phyloP scores from a whole-genome alignment of 768 basidiomycete genomes.

The Mycena indigotica region DNA sequence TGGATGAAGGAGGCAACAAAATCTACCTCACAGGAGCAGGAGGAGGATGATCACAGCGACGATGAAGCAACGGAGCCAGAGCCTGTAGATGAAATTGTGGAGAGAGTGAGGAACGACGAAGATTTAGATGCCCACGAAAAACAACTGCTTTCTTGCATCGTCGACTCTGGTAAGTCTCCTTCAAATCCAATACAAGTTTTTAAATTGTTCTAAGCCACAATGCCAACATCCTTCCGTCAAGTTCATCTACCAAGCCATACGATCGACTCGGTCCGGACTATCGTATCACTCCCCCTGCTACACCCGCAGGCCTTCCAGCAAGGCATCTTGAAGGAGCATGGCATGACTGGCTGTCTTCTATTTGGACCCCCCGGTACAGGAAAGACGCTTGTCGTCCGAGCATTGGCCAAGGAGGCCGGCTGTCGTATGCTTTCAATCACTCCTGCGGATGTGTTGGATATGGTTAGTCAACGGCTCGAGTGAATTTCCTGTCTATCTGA shows the following conservation, averaged over 20 bases:
- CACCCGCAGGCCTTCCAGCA: slow-evolving; percentile 85
- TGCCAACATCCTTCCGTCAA: slow-evolving; percentile 83
- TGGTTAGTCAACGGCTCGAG: slow-evolving; percentile 55
- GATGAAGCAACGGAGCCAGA: slow-evolving; percentile 51
- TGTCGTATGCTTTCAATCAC: slow-evolving; percentile 90
- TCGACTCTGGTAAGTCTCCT: slow-evolving; percentile 64
- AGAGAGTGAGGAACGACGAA: slow-evolving; percentile 71
- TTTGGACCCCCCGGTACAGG: slow-evolving; percentile 93
- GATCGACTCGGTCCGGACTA: slow-evolving; percentile 88
- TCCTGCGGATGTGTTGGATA: slow-evolving; percentile 95
- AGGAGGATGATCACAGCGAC: slow-evolving; percentile 37
- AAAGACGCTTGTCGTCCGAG: slow-evolving; percentile 87
- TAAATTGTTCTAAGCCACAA: slow-evolving; percentile 48
- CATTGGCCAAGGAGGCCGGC: slow-evolving; percentile 90
- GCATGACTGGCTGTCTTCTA: slow-evolving; percentile 87
- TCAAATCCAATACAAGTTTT: slow-evolving; percentile 2
- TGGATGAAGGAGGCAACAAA: slow-evolving; percentile 60
- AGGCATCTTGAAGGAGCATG: slow-evolving; percentile 88
- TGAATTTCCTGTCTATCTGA: slow-evolving; percentile 1
- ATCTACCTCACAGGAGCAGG: slow-evolving; percentile 26
- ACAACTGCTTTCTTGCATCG: slow-evolving; percentile 79
- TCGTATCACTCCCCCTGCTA: slow-evolving; percentile 86
- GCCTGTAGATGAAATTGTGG: slow-evolving; percentile 72
- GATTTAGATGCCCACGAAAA: slow-evolving; percentile 83
- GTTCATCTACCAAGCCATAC: slow-evolving; percentile 88